Evolutionary conservation across 2,329 filamentous ascomycete species (phyloP), one percentile per base, ranked within the genome.

Genomic region (Pyrenophora graminea): DNA sequence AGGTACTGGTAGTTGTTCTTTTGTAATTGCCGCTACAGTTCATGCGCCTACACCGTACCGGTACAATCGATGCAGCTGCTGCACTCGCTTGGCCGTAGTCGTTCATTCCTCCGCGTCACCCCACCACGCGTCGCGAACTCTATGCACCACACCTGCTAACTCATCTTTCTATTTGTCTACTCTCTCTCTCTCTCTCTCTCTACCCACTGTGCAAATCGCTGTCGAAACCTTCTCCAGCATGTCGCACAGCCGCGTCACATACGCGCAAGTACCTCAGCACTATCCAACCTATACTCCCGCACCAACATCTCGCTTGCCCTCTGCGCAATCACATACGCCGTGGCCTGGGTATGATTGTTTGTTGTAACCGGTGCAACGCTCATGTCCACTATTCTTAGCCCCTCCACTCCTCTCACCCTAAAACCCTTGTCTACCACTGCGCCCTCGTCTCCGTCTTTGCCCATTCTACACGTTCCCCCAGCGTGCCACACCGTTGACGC

Each of bases 331-430:
- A 73, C 43, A 59, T 73, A 74, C 8, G 69, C 69, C 21, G 67
- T 72, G 2, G 66, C 37, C 57, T 71, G 67, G 9, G 68, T 69
- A 48, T 72, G 70, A 44, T 72, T 72, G 41, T 69, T 72, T 6
- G 68, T 65, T 23, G 66, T 63, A 19, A 73, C 32, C 13, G 69
- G 68, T 33, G 62, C 65, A 27, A 72, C 67, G 42, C 68, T 69
- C 51, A 70, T 30, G 55, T 77, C 75, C 15, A 74, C 73, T 1
- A 77, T 69, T 19, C 76, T 59, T 34, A 77, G 45, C 1, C 68
- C 67, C 23, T 72, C 47, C 6, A 74, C 66, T 1, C 74, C 74
- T 45, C 64, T 65, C 18, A 78, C 75, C 33, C 62, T 64, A 19
- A 69, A 74, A 27, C 63, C 61, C 2, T 59, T 59, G 53, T 76